Evolutionary conservation across 805 yeast genomes (phyloP).

Genomic region (Grigorovia jiainica): DNA sequence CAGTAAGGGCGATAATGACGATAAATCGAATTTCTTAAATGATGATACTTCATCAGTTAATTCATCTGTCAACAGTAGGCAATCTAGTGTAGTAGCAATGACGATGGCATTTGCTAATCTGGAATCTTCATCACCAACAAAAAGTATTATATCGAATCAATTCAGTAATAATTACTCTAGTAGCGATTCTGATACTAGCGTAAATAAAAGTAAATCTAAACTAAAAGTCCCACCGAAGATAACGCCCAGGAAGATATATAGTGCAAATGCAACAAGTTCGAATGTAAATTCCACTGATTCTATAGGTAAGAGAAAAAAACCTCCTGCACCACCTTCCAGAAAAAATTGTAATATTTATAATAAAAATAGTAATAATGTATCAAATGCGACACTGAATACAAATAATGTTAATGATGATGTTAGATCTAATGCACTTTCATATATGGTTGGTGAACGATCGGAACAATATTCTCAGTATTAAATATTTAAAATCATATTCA

Average conservation of each 20-base stretch:
- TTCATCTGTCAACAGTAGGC: constrained; percentile 10
- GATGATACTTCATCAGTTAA: constrained; percentile 5
- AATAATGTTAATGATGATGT: neutral
- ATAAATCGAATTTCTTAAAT: neutral
- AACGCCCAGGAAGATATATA: constrained; percentile 27
- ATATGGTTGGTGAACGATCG: constrained; percentile 4
- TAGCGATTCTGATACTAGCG: neutral
- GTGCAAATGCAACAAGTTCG: constrained; percentile 28
- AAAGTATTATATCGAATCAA: neutral
- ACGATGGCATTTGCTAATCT: constrained; percentile 10
- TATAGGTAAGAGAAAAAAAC: constrained; percentile 24
- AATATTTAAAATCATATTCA: too few relatives aligned
- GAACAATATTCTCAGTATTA: neutral
- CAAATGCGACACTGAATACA: too few relatives aligned
- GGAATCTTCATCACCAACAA: neutral
- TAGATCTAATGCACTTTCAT: constrained; percentile 2
- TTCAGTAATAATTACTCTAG: neutral
- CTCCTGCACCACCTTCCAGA: constrained; percentile 31
- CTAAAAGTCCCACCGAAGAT: constrained; percentile 21
- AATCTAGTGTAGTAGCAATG: constrained; percentile 16
- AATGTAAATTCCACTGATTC: constrained; percentile 31
- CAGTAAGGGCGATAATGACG: neutral
- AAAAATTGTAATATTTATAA: constrained; percentile 7
- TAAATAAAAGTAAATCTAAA: neutral
- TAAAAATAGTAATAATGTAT: neutral